Evolutionary conservation across 1,284 basidiomycete species (phyloP).

Genomic region (Caloboletus inedulis): DNA sequence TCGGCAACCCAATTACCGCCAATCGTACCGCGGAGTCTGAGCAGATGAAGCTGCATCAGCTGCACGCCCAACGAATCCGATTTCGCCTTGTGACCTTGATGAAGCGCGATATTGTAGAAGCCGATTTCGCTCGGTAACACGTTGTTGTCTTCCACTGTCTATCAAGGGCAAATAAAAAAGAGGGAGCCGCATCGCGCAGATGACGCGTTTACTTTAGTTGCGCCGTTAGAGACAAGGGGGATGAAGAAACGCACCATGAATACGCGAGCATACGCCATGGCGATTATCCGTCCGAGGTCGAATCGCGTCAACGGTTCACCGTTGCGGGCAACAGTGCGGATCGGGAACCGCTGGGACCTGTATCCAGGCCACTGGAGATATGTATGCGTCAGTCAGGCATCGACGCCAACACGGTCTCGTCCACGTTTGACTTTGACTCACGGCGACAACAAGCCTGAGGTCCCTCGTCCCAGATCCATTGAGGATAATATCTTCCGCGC

Average conservation of each 20-base stretch:
- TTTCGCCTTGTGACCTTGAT: slow-evolving; percentile 1
- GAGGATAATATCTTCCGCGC: slow-evolving; percentile 2
- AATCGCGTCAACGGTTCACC: slow-evolving; percentile 2
- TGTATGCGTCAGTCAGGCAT: not conserved
- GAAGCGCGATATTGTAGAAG: slow-evolving; percentile 16
- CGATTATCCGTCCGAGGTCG: slow-evolving; percentile 7
- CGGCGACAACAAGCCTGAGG: slow-evolving; percentile 3
- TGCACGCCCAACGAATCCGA: slow-evolving; percentile 15
- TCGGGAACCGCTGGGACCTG: not conserved
- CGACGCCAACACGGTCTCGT: not conserved
- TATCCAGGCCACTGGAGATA: slow-evolving; percentile 21
- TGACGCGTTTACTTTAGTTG: not conserved
- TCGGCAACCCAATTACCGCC: slow-evolving; percentile 17
- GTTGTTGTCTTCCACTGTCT: slow-evolving; percentile 8
- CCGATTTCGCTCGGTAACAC: not conserved
- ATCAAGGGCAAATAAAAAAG: not conserved
- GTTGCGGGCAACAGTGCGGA: not conserved
- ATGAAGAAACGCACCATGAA: slow-evolving; percentile 8
- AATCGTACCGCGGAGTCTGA: not conserved
- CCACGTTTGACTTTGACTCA: not conserved
- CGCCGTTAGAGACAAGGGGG: too few relatives aligned
- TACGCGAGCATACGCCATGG: not conserved
- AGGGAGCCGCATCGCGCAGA: not conserved
- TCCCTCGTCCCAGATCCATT: too few relatives aligned
- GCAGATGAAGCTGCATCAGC: slow-evolving; percentile 12